These are phyloP conservation scores for Phytophthora fragariaefolia DNA, from an alignment of 352 stramenopile species.

Conservation along the genomic window DNA sequence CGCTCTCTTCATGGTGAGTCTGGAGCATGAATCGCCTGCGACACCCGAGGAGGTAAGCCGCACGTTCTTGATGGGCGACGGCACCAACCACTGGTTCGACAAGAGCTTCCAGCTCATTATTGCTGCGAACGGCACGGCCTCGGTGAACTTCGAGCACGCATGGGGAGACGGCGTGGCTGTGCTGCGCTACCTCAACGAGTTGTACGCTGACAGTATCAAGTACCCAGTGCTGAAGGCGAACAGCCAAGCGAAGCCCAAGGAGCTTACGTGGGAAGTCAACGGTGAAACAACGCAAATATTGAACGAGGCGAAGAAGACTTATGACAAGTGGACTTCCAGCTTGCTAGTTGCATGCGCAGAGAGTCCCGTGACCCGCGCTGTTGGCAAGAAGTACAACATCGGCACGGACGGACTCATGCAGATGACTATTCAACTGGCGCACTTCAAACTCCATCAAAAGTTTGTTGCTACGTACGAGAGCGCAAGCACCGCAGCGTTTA, in stretches of 20 bases:
- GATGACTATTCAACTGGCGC: conserved; percentile 91
- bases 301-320: conserved; percentile 71
- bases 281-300: conserved; percentile 66
- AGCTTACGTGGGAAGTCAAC: conserved; percentile 73
- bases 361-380: conserved; percentile 70
- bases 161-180: conserved; percentile 92
- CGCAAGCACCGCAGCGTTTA: conserved; percentile 91
- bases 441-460: conserved; percentile 82
- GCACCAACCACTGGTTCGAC: conserved; percentile 92
- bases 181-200: conserved; percentile 89
- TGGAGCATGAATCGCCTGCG: conserved; percentile 75
- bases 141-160: conserved; percentile 92
- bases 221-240: conserved; percentile 62
- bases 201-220: conserved; percentile 85
- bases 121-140: conserved; percentile 77
- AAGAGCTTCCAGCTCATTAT: conserved; percentile 94
- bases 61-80: conserved; percentile 85
- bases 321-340: conserved; percentile 65
- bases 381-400: conserved; percentile 75
- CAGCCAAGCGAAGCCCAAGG: conserved; percentile 34
- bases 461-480: conserved; percentile 91
- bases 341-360: conserved; percentile 79
- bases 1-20: conserved; percentile 83
- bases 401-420: conserved; percentile 92
- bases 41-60: conserved; percentile 67